Evolutionary conservation across 345 rosid genomes (phyloP), one percentile per base, ranked within the genome.

Genomic region (Firmiana major): DNA sequence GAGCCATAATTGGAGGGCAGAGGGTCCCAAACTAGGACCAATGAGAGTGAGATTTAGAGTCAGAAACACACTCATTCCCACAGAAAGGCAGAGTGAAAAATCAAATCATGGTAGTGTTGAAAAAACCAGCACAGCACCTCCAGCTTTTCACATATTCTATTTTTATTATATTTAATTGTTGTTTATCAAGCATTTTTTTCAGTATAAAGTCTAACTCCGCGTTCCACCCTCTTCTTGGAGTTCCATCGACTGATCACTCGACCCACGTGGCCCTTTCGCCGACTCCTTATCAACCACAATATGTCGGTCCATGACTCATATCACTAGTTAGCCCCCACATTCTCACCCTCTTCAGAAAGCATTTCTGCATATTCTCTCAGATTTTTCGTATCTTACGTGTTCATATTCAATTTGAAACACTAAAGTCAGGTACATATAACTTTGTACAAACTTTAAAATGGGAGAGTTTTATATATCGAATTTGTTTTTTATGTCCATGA

Each of bases 1-100:
- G 49, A 42, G 53, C 65, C 36, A 40, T 73, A 71, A 75, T 75
- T 74, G 79, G 66, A 63, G 43, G 58, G 60, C 75, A 19, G 42
- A 64, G 75, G 13, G n/a, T 76, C 79, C 74, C 49, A 64, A 79
- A 81, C 53, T 57, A 12, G 78, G 71, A 57, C 80, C 79, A 81
- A 79, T 38, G 36, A 74, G 66, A 46, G 42, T 11, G 58, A 9
- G 69, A 26, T 54, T 57, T 31, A 21, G 11, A 21, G n/a, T 34
- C 15, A 26, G 65, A 54, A 43, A 63, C 60, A 60, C 65, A 63
- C 38, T 59, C 2, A 48, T 49, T 13, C 65, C 51, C 38, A 21
- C 13, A 0, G 1, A 22, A 6, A 43, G 34, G 34, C n/a, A 7
- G 67, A 1, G 72, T 43, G 54, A 21, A 43, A 68, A 12, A 12